These are phyloP conservation scores for Pochonia chlamydosporia DNA, from an alignment of 2,329 filamentous ascomycete genomes.

Conservation along the genomic window DNA sequence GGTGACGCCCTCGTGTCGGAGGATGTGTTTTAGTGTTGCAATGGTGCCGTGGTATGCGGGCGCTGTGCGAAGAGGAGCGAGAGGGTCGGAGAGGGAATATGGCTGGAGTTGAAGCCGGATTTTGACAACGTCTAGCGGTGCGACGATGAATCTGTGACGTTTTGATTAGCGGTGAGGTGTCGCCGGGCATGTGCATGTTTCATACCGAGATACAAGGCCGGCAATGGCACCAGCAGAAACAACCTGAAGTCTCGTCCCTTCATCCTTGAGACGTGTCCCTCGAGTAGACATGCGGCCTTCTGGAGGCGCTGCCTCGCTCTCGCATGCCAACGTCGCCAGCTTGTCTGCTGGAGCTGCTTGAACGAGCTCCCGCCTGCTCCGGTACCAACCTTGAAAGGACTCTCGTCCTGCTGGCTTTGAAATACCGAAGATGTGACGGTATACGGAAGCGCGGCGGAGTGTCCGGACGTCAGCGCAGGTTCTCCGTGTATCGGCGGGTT, in stretches of 20 bases:
- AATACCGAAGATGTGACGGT: too few species aligned
- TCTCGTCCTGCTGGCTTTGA: not conserved
- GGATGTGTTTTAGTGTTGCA: slow-evolving; percentile 69
- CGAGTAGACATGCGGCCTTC: slow-evolving; percentile 28
- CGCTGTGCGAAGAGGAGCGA: slow-evolving; percentile 48
- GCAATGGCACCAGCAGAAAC: slow-evolving; percentile 56
- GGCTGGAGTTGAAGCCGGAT: slow-evolving; percentile 94
- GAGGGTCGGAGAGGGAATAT: slow-evolving; percentile 73
- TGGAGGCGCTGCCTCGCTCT: slow-evolving; percentile 2
- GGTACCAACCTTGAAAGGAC: too few species aligned
- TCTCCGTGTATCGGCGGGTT: too few species aligned
- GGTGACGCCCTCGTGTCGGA: slow-evolving; percentile 74
- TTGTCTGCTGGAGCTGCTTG: not conserved
- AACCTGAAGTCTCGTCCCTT: slow-evolving; percentile 53
- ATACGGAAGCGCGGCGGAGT: too few species aligned
- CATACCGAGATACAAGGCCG: slow-evolving; percentile 80
- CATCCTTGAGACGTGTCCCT: slow-evolving; percentile 49
- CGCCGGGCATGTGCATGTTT: too few species aligned
- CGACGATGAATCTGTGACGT: slow-evolving; percentile 70
- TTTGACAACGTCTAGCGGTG: slow-evolving; percentile 95
- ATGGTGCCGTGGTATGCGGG: slow-evolving; percentile 68
- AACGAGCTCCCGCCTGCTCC: not conserved
- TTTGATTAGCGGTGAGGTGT: not conserved
- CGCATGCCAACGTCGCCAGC: slow-evolving; percentile 8
- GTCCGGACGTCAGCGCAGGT: too few species aligned